Conservation (phyloP, 108 stramenopile species). For the Cyclotella choctawhatcheeana region DNA sequence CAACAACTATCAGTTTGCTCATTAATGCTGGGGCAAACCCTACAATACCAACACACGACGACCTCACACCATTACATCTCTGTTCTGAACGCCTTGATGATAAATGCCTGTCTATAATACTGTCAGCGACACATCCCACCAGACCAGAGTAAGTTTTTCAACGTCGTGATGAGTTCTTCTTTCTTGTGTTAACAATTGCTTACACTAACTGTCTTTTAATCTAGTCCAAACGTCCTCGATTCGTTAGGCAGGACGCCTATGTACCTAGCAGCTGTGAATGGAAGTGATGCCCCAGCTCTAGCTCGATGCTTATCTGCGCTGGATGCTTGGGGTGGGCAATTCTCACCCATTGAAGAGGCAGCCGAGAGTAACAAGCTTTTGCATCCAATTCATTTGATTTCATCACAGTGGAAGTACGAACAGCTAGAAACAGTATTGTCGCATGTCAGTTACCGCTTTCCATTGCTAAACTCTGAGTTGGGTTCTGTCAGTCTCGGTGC, state of each 20-base stretch:
- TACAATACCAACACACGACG: slow-evolving; percentile 41
- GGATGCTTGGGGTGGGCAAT: slow-evolving; percentile 66
- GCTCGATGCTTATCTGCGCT: slow-evolving; percentile 67
- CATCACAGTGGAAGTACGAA: slow-evolving; percentile 52
- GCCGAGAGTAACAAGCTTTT: slow-evolving; percentile 31
- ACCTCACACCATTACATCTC: slow-evolving; percentile 64
- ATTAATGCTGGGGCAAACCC: slow-evolving; percentile 72
- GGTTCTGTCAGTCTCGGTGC: slow-evolving; percentile 62
- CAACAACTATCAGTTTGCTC: slow-evolving; percentile 60
- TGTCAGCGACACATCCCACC: slow-evolving; percentile 52
- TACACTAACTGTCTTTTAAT: neutral
- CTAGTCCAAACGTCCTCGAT: slow-evolving; percentile 68
- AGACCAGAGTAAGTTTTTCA: slow-evolving; percentile 41
- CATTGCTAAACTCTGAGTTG: slow-evolving; percentile 41
- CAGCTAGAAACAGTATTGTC: slow-evolving; percentile 56
- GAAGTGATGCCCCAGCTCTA: slow-evolving; percentile 55
- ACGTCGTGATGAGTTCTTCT: neutral
- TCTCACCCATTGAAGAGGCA: slow-evolving; percentile 31
- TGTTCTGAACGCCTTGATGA: slow-evolving; percentile 64
- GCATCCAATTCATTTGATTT: slow-evolving; percentile 57
- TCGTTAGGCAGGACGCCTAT: slow-evolving; percentile 70
- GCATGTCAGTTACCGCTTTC: slow-evolving; percentile 57
- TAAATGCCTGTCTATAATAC: slow-evolving; percentile 60
- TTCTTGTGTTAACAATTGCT: neutral
- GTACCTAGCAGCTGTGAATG: slow-evolving; percentile 68